Percentiles rank a stretch among this genome's conserved stretches.
Conservation (phyloP, 345 rosid species). For the Erodium maritimum region DNA sequence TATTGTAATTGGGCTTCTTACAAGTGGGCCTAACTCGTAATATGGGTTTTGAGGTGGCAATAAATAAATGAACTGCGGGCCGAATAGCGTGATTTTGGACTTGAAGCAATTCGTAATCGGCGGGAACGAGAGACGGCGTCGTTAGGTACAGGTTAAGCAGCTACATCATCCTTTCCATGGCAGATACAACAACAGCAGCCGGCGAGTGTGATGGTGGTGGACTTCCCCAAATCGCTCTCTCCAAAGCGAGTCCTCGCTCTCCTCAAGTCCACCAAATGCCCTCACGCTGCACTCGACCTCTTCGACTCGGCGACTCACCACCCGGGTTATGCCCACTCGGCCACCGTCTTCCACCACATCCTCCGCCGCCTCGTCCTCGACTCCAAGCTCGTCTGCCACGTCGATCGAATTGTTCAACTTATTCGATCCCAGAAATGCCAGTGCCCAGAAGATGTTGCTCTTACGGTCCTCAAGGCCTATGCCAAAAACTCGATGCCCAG, state of each 20-base stretch:
- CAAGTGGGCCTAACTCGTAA: no score
- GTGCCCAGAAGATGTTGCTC: slow-evolving; percentile 70
- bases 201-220: neutral
- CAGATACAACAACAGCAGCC: no score
- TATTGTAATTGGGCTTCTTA: no score
- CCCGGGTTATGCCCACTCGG: slow-evolving; percentile 47
- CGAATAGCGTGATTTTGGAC: no score
- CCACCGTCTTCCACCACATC: slow-evolving; percentile 57
- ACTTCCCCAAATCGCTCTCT: slow-evolving; percentile 38
- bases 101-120: no score
- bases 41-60: no score
- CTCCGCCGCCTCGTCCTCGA: slow-evolving; percentile 58
- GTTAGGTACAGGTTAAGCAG: no score
- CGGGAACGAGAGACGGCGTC: no score
- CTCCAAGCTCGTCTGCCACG: slow-evolving; percentile 26
- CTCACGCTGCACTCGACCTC: slow-evolving; percentile 37
- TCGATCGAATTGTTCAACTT: slow-evolving; percentile 44
- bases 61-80: no score
- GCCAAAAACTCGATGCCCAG: slow-evolving; percentile 51
- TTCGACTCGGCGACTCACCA: slow-evolving; percentile 52
- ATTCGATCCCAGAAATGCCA: slow-evolving; percentile 40
- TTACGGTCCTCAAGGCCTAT: slow-evolving; percentile 53
- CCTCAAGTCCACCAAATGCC: slow-evolving; percentile 49
- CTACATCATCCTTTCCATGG: no score
- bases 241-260: slow-evolving; percentile 47